A percentile compares a stretch with the other conserved stretches of the same genome.
Evolutionary conservation across 2,329 filamentous ascomycete genomes (phyloP).

Genomic region (Aplosporella prunicola): DNA sequence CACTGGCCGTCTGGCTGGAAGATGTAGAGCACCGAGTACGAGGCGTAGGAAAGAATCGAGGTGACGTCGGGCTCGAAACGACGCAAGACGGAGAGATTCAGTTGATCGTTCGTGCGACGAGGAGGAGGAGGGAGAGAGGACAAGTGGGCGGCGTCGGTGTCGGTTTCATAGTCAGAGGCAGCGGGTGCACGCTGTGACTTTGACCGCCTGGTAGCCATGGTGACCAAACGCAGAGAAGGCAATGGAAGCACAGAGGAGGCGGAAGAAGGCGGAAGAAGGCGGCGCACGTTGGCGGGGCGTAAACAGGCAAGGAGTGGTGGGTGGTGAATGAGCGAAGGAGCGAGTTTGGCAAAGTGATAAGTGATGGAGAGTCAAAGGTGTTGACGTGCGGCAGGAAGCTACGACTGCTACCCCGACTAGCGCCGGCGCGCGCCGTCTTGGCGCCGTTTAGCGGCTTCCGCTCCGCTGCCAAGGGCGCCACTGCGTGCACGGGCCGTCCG

Average conservation of each 20-base stretch:
- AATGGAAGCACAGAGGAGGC: neutral
- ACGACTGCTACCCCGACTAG: no score
- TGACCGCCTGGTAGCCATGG: slow-evolving; percentile 22
- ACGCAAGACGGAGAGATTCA: slow-evolving; percentile 77
- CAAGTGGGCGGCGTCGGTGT: slow-evolving; percentile 27
- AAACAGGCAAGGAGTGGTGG: no score
- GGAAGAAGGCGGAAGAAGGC: no score
- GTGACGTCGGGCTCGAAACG: slow-evolving; percentile 69
- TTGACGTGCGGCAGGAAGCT: no score
- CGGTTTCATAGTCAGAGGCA: slow-evolving; percentile 47
- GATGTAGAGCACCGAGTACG: slow-evolving; percentile 77
- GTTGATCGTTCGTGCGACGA: slow-evolving; percentile 65
- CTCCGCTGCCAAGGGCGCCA: no score
- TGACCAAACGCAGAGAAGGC: slow-evolving; percentile 14
- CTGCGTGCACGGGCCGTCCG: no score
- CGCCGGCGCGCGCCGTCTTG: no score
- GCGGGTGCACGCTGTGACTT: slow-evolving; percentile 33
- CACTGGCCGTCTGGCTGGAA: slow-evolving; percentile 62
- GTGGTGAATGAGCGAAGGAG: no score
- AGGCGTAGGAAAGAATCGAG: slow-evolving; percentile 67
- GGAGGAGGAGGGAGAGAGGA: slow-evolving; percentile 31
- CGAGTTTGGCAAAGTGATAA: no score
- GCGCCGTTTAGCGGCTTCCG: no score
- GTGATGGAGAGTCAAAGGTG: no score
- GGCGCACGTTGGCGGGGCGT: no score